phyloP scores from a whole-genome alignment of 2,329 filamentous ascomycete species.

The Ophiobolus disseminans region DNA sequence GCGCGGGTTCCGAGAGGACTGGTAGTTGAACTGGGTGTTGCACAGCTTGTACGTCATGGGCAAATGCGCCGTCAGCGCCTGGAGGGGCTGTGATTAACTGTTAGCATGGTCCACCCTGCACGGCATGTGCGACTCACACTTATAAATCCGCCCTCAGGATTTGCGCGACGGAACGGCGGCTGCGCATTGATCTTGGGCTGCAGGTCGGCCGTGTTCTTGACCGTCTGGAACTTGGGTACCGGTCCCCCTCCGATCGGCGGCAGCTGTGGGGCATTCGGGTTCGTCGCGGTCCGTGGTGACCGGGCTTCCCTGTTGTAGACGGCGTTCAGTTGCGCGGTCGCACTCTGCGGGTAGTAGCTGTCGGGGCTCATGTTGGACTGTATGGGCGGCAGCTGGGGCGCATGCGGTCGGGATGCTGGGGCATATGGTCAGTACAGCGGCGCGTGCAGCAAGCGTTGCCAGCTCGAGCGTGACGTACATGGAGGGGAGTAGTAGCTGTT shows the following conservation, averaged over 20 bases:
- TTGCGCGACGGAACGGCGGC: slow-evolving; percentile 88
- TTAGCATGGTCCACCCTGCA: slow-evolving; percentile 20
- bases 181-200: slow-evolving; percentile 84
- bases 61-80: slow-evolving; percentile 91
- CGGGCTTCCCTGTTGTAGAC: slow-evolving; percentile 64
- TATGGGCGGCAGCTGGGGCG: slow-evolving; percentile 77
- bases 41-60: slow-evolving; percentile 97
- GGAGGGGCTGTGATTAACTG: slow-evolving; percentile 72
- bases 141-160: slow-evolving; percentile 97
- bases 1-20: slow-evolving; percentile 94
- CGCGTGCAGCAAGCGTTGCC: slow-evolving; percentile 13
- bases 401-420: slow-evolving; percentile 57
- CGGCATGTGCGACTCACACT: slow-evolving; percentile 69
- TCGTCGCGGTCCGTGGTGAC: slow-evolving; percentile 53
- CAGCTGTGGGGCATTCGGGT: slow-evolving; percentile 57
- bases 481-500: slow-evolving; percentile 67
- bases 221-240: slow-evolving; percentile 86
- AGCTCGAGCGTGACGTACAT: slow-evolving; percentile 49
- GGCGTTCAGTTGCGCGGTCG: slow-evolving; percentile 74
- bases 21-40: slow-evolving; percentile 98
- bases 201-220: slow-evolving; percentile 75
- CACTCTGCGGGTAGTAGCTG: slow-evolving; percentile 74
- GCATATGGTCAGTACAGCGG: slow-evolving; percentile 29
- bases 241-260: slow-evolving; percentile 63
- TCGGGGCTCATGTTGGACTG: slow-evolving; percentile 72